Base-by-base conservation (phyloP, 805 yeast species). In the Metschnikowia sp. region DNA sequence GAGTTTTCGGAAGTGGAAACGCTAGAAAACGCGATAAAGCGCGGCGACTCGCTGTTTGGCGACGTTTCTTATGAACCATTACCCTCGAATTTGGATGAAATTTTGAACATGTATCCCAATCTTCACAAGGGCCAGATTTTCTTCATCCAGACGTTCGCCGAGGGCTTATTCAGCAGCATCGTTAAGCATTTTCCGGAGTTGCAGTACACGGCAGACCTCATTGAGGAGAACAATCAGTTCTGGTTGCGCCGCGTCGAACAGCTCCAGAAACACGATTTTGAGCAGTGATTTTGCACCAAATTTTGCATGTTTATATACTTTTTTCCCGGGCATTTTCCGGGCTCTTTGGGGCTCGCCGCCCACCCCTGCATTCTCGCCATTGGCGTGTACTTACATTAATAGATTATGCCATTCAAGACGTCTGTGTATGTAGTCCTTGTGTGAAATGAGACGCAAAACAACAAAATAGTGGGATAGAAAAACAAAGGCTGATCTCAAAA, bases 91-190 rank as follows among this genome's bases (percentile, higher is more conserved):
- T 58, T 78, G 9, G 68, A 72, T 1, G 73, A 71, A 9, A 75
- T 85, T 5, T 63, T 85, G 18, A 43, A 56, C 8, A 55, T 63
- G 39, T 76, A 75, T 45, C 82, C 84, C 8, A 51, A 59, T 11
- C 70, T 90, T 33, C 82, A 83, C 31, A 75, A 77, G 53, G 88
- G 91, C 13, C 97, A 91, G 68, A 65, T 88, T 31, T 88, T 88
- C 61, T 91, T 91, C 72, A 89, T 90, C 49, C 75, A 79, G 57
- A 77, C 88, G 13, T 91, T 88, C 74, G 97, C 96, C 4, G 80
- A 72, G 51, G 83, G 83, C 45, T 80, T 90, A 62, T 92, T 92
- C 66, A 66, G 69, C 39, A 83, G 81, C 55, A 78, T 89, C 19
- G 76, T 80, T 19, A 73, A 72, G 28, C 74, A 79, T 10, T 72